Base-by-base conservation (phyloP, 164 flowering plant genomes). In the Tinospora cordifolia region DNA sequence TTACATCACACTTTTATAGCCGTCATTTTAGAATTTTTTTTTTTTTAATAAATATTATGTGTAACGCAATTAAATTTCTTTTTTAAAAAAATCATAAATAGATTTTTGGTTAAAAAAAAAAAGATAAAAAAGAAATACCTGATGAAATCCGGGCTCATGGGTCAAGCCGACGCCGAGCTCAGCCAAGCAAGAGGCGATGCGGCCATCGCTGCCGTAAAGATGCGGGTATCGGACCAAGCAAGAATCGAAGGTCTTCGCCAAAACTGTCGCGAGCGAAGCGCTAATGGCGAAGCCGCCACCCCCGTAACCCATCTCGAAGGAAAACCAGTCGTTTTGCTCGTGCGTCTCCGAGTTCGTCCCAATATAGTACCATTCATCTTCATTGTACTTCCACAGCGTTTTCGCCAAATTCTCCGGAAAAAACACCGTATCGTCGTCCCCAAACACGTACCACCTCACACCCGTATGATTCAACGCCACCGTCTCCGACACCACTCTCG, bases 201-300 rank as follows among this genome's bases (percentile, higher is more conserved):
- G 82, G 2, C 83, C 69, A 78, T 93, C 98, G 71, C 97, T 90
- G 19, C 98, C 98, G 66, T 87, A 93, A 79, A 93, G 74, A 71
- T 85, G 87, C 0, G 84, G 70, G 66, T 93, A 93, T 77, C 96
- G 74, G 65, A 81, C 40, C 76, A 93, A 68, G 72, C 98, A 93
- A 3, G 88, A 82, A 75, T 93, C 98, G 47, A 91, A 65, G 67
- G 86, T 87, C 80, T 76, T 63, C 7, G 88, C 88, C 70, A 93
- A 72, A 71, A 75, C 92, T 82, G 70, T 77, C 6, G 88, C 96
- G 7, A 93, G 78, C 0, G 90, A 78, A 11, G 72, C 62, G 71
- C 98, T 93, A 2, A 93, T 75, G 0, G 92, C 98, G 73, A 86
- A 88, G 6, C 98, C 98, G 1, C 90, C 98, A 1, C 97, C 98